Evolutionary conservation across 108 stramenopile species (phyloP).

Genomic region (Cyclotella cryptica): DNA sequence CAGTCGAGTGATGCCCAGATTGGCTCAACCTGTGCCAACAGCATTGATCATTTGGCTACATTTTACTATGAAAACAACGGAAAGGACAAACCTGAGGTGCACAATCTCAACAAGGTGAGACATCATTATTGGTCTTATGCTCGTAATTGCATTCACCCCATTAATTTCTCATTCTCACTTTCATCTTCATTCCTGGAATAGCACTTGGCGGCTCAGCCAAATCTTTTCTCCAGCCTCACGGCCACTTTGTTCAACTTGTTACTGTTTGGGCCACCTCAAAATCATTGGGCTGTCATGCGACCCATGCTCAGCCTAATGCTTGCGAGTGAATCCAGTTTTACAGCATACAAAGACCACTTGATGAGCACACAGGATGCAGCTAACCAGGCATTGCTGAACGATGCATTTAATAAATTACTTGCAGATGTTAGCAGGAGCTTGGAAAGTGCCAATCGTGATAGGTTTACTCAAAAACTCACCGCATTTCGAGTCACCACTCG

Average conservation of each 20-base stretch:
- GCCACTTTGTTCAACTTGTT: constrained; percentile 95
- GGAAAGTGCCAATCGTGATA: constrained; percentile 95
- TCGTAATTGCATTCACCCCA: not conserved
- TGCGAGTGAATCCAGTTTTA: constrained; percentile 92
- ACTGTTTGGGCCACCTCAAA: constrained; percentile 93
- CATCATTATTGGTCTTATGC: not conserved
- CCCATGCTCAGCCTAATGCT: constrained; percentile 98
- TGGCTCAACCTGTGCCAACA: constrained; percentile 88
- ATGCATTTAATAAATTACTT: constrained; percentile 91
- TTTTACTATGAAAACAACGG: constrained; percentile 91
- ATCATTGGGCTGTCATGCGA: constrained; percentile 98
- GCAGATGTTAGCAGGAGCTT: constrained; percentile 91
- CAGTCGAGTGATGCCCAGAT: constrained; percentile 92
- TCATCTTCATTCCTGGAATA: constrained; percentile 27
- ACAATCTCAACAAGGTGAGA: constrained; percentile 79
- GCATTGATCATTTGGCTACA: constrained; percentile 95
- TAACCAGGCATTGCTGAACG: constrained; percentile 89
- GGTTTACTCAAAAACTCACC: constrained; percentile 96
- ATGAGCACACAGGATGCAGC: constrained; percentile 90
- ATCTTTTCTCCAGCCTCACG: constrained; percentile 90
- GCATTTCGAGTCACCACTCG: constrained; percentile 94
- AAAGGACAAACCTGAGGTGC: constrained; percentile 92
- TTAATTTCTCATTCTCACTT: not conserved
- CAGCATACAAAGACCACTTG: constrained; percentile 92
- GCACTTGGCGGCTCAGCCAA: constrained; percentile 89